Evolutionary conservation across 73 alveolate species (phyloP), one percentile per base, ranked within the genome.

Genomic region (Urostyla sp.): DNA sequence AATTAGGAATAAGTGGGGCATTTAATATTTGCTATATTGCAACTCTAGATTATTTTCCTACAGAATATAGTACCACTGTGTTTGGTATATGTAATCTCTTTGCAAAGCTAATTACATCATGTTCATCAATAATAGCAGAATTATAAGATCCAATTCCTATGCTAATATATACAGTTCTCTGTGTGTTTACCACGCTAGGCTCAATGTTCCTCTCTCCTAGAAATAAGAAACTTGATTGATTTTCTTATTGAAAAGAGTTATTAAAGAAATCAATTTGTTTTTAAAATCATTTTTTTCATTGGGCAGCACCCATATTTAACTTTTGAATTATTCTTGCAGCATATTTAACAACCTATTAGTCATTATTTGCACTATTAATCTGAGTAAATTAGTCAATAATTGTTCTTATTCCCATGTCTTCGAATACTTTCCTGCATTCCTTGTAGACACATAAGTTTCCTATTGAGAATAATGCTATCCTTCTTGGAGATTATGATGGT

Each of bases 391-490:
- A 88, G 58, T 95, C 98, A 53, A 96, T 95, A 54, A 95, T 90
- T 63, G 72, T 53, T 80, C 98, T 61, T 53, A 96, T 86, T 67
- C 96, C 92, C 88, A 96, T 89, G 60, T 91, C 87, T 87, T 95
- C 99, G 59, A 95, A 96, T 51, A 89, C 98, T 23, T 74, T 88
- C 72, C 92, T 95, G 67, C 98, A 95, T 60, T 81, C 94, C 21
- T 90, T 85, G 85, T 96, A 94, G 57, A 91, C 98, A 75, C 98
- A 95, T 49, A 96, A 87, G 92, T 96, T 96, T 15, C 99, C 99
- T 11, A 96, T 91, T 13, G 98, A 92, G 91, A 96, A 96, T n/a
- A 96, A 89, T 10, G 99, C 98, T 16, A 96, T 96, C 84, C 98
- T 90, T 53, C 95, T 89, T 35, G 98, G 98, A 55, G 92, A 88